Base-by-base conservation (phyloP, 768 basidiomycete species). In the Mycena pura region DNA sequence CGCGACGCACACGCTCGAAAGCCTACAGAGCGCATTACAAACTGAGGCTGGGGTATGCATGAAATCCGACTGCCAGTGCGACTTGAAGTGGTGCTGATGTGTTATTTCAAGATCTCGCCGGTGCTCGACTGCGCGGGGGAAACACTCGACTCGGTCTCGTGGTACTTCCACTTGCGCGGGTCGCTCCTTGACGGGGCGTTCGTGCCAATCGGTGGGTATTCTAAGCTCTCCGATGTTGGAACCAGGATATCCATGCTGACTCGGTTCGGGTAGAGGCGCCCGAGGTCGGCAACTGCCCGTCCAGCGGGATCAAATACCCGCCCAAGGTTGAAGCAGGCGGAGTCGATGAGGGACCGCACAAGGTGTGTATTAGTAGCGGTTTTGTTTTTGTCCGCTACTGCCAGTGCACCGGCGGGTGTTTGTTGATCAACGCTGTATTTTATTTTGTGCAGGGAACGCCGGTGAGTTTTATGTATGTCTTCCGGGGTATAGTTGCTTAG, bases 91-190 rank as follows among this genome's bases (percentile, higher is more conserved):
- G n/a, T 17, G 27, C 44, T 27, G 15, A 22, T 24, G 25, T 21
- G 22, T 31, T 14, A 5, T n/a, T 32, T 49, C 74, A n/a, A 81
- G 41, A 86, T 80, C 19, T 76, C 29, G 17, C 86, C 86, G 3
- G 72, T 73, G 2, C 66, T 88, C 13, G 72, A 78, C 55, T 88
- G 86, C 69, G 59, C 72, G 11, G 68, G 71, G 11, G 64, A 64
- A 15, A 72, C 44, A 44, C 61, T 87, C 52, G 78, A 74, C 61
- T 66, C 76, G 47, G 79, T 87, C 47, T 78, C 76, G 40, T 86
- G 80, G 77, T 88, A 86, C 69, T 87, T 84, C 75, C 73, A 86
- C 63, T 34, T 88, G 45, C 66, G 77, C 63, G 86, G 87, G 40
- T 85, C 84, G 5, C 63, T 81, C 11, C 74, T 86, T 41, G 86